A percentile compares a stretch with the other conserved stretches of the same genome.
Evolutionary conservation across 768 basidiomycete genomes (phyloP).

Genomic region (Termitomyces sp.): DNA sequence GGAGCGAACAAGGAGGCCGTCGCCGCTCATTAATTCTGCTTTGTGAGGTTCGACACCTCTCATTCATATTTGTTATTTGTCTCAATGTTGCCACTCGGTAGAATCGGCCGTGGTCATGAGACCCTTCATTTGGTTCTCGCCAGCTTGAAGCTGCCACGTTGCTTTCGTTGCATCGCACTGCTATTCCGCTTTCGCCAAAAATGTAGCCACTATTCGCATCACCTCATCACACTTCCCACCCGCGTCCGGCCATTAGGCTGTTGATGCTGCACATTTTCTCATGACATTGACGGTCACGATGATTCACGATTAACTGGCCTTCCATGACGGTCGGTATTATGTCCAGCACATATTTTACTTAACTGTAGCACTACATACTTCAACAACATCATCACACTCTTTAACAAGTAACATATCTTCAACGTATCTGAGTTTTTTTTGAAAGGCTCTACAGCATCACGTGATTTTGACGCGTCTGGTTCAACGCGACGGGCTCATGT

Average conservation of each 20-base stretch:
- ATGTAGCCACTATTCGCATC: conserved; percentile 10
- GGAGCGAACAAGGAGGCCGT: conserved; percentile 8
- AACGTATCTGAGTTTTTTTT: neutral
- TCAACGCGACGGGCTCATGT: too few relatives aligned
- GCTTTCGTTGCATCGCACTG: conserved; percentile 9
- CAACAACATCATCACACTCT: conserved; percentile 5
- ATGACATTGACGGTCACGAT: conserved; percentile 11
- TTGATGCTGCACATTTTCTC: neutral
- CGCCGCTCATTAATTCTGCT: conserved; percentile 11
- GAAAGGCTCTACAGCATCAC: too few relatives aligned
- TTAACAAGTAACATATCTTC: conserved; percentile 5
- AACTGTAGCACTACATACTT: conserved; percentile 4
- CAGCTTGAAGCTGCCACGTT: conserved; percentile 6
- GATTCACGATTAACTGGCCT: neutral
- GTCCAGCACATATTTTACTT: conserved; percentile 4
- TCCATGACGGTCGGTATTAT: neutral
- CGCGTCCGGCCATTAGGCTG: neutral
- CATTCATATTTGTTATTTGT: neutral
- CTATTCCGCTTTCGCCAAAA: conserved; percentile 10
- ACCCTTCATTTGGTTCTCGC: neutral
- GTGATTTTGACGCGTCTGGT: too few relatives aligned
- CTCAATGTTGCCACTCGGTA: neutral
- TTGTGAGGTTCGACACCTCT: conserved; percentile 5
- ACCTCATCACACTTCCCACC: neutral
- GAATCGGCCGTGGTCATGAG: neutral